These are phyloP conservation scores for Yamagishiella unicocca DNA, from an alignment of 139 green algal species.

Conservation along the genomic window DNA sequence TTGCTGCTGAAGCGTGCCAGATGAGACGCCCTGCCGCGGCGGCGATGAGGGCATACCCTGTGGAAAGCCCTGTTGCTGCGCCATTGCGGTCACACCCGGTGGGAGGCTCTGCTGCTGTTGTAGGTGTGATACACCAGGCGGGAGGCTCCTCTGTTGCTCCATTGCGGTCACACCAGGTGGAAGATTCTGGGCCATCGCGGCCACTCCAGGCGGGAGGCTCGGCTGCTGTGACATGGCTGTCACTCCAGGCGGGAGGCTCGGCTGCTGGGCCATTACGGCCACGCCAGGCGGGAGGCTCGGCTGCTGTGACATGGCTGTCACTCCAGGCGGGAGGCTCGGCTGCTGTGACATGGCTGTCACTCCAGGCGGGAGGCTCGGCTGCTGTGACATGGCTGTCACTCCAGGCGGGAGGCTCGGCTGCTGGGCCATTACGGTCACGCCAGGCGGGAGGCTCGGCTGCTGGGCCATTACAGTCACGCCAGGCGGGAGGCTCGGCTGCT, in stretches of 20 bases:
- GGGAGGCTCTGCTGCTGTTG: not conserved
- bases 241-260: not conserved
- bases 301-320: not conserved
- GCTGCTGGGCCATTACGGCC: not conserved
- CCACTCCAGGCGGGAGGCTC: too few relatives aligned
- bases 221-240: not conserved
- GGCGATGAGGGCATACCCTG: constrained; percentile 16
- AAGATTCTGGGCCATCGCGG: not conserved
- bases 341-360: constrained; percentile 16
- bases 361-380: constrained; percentile 43
- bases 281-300: constrained; percentile 15
- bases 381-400: not conserved
- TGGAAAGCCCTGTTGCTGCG: not conserved
- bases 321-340: constrained; percentile 6
- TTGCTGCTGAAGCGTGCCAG: not conserved
- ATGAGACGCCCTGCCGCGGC: not conserved
- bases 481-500: constrained; percentile 14
- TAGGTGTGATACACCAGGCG: too few relatives aligned
- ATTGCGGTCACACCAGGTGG: not conserved
- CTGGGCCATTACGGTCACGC: constrained; percentile 27
- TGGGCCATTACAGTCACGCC: not conserved
- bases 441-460: constrained; percentile 1
- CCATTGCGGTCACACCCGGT: not conserved
- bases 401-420: constrained; percentile 36
- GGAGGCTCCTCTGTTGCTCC: not conserved